Conservation (phyloP, 129 eudicot species). For the carrot (Daucus carota) region DNA sequence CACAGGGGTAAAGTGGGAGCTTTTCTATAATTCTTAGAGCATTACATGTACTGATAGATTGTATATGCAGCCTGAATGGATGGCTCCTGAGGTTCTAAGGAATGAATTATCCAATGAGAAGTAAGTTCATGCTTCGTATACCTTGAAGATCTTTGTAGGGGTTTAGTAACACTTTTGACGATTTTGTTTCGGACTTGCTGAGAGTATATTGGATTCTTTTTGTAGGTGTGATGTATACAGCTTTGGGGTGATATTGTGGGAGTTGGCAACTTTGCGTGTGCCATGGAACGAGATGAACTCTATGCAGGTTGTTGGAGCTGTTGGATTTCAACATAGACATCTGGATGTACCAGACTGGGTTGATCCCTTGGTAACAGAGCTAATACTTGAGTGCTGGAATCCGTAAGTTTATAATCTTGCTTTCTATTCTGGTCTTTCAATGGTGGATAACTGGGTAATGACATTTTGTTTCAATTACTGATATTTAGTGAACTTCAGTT, state of each 20-base stretch:
- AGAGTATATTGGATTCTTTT: not conserved
- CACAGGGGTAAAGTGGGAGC: not conserved
- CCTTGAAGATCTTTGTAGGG: not conserved
- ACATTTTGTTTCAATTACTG: not conserved
- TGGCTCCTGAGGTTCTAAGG: constrained; percentile 97
- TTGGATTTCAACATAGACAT: constrained; percentile 74
- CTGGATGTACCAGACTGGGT: constrained; percentile 58
- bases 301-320: constrained; percentile 98
- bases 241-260: constrained; percentile 86
- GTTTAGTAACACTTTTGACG: not conserved
- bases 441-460: not conserved
- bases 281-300: constrained; percentile 95
- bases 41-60: constrained; percentile 17
- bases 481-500: not conserved
- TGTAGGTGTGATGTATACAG: constrained; percentile 78
- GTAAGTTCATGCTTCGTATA: constrained; percentile 36
- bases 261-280: constrained; percentile 68
- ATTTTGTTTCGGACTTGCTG: constrained; percentile 3
- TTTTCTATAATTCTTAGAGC: not conserved
- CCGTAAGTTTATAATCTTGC: constrained; percentile 34
- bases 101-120: constrained; percentile 91
- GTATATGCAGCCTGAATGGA: constrained; percentile 98
- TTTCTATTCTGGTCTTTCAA: not conserved
- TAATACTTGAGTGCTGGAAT: constrained; percentile 70
- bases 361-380: constrained; percentile 51